Evolutionary conservation across 2,329 filamentous ascomycete species (phyloP), one percentile per base, ranked within the genome.

Genomic region (Westerdykella sp.): DNA sequence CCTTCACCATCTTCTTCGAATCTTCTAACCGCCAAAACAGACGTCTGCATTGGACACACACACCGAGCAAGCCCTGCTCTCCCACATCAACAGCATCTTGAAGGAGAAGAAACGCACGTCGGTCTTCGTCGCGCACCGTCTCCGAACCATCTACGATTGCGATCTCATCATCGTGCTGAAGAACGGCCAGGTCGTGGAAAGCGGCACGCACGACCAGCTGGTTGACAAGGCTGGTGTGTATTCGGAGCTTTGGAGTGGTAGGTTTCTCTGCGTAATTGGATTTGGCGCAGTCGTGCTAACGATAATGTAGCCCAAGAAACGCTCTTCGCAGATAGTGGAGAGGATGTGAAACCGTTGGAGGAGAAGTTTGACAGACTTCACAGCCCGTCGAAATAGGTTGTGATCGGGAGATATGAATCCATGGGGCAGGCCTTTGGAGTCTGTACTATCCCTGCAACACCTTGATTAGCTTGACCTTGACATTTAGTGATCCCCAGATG

Each of bases 61-160:
- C 60, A 96, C 91, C 0, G 91, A 96, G 69, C 87, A 94, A 68
- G 85, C 86, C 1, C 75, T 97, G 39, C 82, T 97, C 73, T 77
- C 83, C 47, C 95, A 96, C 62, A 96, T 97, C 65, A 95, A 95
- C 66, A 84, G 84, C 53, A 93, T 97, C 41, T 72, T 97, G 42
- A 85, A 84, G 54, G 90, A 95, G 59, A 95, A 95, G 71, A 74
- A 75, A 3, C 79, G 90, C 44, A 97, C 93, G 0, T 96, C 89
- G 54, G 87, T 98, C 1, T 97, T 97, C 62, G 85, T 98, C 5
- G 93, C 93, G 6, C 93, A 97, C 67, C 79, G 93, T 14, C 71
- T 98, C 46, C 80, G 91, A 41, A 97, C 93, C 0, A 96, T 98
- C 52, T 95, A 87, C 59, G 93, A 97, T 59, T 87, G 87, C 32